Evolutionary conservation across 176 grass and related monocot species (phyloP).

Genomic region (Pharus latifolius): DNA sequence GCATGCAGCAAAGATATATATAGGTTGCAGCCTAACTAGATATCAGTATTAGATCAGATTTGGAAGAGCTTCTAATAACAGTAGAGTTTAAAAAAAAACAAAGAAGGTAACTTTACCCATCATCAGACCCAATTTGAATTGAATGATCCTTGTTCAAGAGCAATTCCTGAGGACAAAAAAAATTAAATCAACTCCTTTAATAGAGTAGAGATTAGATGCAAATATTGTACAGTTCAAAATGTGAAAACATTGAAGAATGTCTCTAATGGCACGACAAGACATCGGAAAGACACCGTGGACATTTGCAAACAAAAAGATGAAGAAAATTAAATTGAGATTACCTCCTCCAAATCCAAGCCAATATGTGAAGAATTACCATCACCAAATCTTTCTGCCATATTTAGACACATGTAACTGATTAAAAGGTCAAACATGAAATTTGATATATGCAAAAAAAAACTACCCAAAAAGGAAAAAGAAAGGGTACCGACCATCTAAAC

Average conservation of each 20-base stretch:
- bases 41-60: background rate
- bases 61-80: background rate
- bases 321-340: conserved; percentile 34
- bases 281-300: background rate
- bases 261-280: background rate
- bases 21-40: too few relatives aligned
- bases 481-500: conserved; percentile 91
- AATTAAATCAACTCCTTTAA: conserved; percentile 8
- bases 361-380: conserved; percentile 96
- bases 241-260: background rate
- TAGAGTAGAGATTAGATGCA: background rate
- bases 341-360: conserved; percentile 96
- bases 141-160: conserved; percentile 64
- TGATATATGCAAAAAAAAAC: conserved; percentile 4
- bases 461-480: conserved; percentile 1
- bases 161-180: conserved; percentile 61
- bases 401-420: conserved; percentile 10
- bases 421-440: conserved; percentile 10
- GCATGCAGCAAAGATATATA: too few relatives aligned
- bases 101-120: conserved; percentile 48
- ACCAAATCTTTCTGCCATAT: conserved; percentile 89
- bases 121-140: conserved; percentile 41
- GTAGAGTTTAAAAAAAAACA: conserved; percentile 5
- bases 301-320: background rate
- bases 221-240: too few relatives aligned